Evolutionary conservation across 176 grass and related monocot genomes (phyloP).

Genomic region (Chloris gayana): DNA sequence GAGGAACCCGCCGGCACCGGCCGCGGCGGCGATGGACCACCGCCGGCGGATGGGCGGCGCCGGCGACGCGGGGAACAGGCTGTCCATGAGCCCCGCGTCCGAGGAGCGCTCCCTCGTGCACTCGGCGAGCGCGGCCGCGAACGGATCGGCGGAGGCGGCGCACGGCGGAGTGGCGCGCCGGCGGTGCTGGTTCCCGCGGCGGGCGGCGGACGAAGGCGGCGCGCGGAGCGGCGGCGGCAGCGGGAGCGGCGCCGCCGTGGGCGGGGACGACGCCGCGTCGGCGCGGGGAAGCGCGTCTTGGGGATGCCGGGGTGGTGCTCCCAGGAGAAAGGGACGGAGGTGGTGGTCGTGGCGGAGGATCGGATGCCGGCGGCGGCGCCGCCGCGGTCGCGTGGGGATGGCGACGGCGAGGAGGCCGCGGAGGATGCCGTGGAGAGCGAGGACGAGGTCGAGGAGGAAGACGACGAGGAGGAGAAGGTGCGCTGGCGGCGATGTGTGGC

Average conservation of each 20-base stretch:
- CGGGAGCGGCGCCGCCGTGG: constrained; percentile 29
- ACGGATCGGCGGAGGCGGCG: constrained; percentile 25
- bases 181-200: neutral
- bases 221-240: constrained; percentile 34
- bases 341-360: constrained; percentile 6
- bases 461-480: constrained; percentile 1
- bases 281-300: constrained; percentile 38
- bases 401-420: constrained; percentile 32
- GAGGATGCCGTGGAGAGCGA: constrained; percentile 40
- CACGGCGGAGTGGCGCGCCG: constrained; percentile 6
- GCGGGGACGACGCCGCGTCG: too few relatives aligned
- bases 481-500: constrained; percentile 40
- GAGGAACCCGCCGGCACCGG: constrained; percentile 39
- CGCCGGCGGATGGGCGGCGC: neutral
- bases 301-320: constrained; percentile 91
- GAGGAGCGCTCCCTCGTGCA: constrained; percentile 45
- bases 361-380: neutral
- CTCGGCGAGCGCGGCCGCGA: constrained; percentile 52
- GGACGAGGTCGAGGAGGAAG: constrained; percentile 27
- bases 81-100: constrained; percentile 8
- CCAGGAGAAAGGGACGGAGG: constrained; percentile 96
- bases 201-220: neutral
- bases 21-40: constrained; percentile 11
- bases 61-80: constrained; percentile 25
- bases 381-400: neutral